Percentiles rank a stretch among this genome's conserved stretches.
Evolutionary conservation across 108 stramenopile genomes (phyloP).

Genomic region (Parietichytrium sp.): DNA sequence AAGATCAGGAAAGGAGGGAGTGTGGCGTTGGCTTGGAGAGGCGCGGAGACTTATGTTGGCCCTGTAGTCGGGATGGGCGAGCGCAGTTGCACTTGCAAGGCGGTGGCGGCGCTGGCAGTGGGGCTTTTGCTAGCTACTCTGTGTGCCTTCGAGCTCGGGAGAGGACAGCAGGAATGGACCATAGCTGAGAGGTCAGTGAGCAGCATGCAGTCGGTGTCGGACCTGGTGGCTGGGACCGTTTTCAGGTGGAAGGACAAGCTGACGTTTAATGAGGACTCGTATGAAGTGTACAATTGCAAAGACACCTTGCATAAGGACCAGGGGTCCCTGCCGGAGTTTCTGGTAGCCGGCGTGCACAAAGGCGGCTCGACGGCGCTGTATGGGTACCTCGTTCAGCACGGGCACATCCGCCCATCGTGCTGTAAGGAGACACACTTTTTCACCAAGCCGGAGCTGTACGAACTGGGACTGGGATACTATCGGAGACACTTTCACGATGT

Average conservation of each 20-base stretch:
- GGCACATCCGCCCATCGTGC: neutral
- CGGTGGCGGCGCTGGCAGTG: too few relatives aligned
- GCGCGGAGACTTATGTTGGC: too few relatives aligned
- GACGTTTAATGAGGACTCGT: neutral
- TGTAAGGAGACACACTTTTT: conserved; percentile 1
- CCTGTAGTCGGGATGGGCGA: too few relatives aligned
- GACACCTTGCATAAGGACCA: neutral
- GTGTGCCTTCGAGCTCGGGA: too few relatives aligned
- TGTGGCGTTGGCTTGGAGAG: too few relatives aligned
- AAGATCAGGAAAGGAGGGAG: too few relatives aligned
- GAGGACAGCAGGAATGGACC: too few relatives aligned
- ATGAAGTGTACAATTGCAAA: neutral
- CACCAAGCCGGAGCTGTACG: neutral
- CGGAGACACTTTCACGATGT: neutral
- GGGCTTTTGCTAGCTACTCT: too few relatives aligned
- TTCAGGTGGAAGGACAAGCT: neutral
- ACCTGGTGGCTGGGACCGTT: neutral
- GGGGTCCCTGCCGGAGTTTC: neutral
- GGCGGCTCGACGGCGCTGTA: neutral
- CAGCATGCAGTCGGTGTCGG: too few relatives aligned
- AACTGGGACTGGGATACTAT: neutral
- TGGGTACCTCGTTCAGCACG: neutral
- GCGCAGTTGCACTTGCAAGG: too few relatives aligned
- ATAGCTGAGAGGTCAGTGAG: too few relatives aligned
- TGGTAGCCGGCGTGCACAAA: neutral